Base-by-base conservation (phyloP, 2,329 filamentous ascomycete genomes). In the Conoideocrella luteorostrata region DNA sequence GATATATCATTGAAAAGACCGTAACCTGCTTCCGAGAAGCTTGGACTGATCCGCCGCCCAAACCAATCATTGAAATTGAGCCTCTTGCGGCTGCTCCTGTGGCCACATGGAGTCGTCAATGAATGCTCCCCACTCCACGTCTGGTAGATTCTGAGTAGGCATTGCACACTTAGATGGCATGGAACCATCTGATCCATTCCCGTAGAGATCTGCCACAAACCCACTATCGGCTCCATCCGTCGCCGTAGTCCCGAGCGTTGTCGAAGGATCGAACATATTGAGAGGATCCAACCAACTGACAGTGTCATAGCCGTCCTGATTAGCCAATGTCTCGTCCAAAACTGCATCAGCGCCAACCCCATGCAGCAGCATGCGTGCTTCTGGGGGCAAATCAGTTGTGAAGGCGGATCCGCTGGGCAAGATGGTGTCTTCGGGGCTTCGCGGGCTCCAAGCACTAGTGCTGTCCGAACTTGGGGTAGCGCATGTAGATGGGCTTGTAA, bases 371-470 rank as follows among this genome's bases (percentile, higher is more conserved):
- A 68, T 65, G 50, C 64, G 69, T 2, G 65, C 61, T 39, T 72
- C 69, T 2, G 63, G 50, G 0, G 70, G 61, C 6, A 73, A 51
- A 46, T 70, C 64, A 0, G 66, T 53, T 0, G 69, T 71, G 41
- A 72, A 73, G 1, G 55, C 56, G 1, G 68, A 70, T 1, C 49
- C 48, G 3, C 51, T 50, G 1, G 57, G 12, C 4, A 34, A 34
- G 7, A 22, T 7, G 13, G 11, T 7, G 45, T 17, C 52, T 47
- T 33, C 43, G 4, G 49, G 52, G 18, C 52, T 50, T 18, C 44
- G 30, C 0, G 47, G 51, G n/a, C n/a, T n/a, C n/a, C n/a, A n/a
- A 2, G 55, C 47, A 4, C 56, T 45, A 3, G 54, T 56, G 12
- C 40, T 47, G 20, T 43, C 41, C 13, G 15, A 3, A 20, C 9